Evolutionary conservation across 768 basidiomycete species (phyloP).

Genomic region (Paxillus rubicundulus): DNA sequence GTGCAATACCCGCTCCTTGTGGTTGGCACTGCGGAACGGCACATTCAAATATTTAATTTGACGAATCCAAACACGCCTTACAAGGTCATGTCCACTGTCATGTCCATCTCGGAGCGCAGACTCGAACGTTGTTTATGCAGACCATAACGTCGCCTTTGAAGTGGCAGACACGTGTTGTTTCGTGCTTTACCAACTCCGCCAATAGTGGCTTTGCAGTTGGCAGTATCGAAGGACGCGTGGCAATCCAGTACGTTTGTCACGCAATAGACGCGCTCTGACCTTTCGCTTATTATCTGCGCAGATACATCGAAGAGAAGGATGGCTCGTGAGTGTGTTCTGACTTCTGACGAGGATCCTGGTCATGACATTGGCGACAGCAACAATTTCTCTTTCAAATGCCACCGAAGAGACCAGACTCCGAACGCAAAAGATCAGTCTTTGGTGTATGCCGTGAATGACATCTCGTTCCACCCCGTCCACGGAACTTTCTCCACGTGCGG

Average conservation of each 20-base stretch:
- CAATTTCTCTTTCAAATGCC: constrained; percentile 90
- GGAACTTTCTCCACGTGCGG: constrained; percentile 86
- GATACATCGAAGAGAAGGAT: constrained; percentile 87
- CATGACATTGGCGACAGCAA: constrained; percentile 37
- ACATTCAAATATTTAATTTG: constrained; percentile 87
- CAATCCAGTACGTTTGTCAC: constrained; percentile 76
- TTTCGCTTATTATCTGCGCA: constrained; percentile 25
- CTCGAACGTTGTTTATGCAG: constrained; percentile 37
- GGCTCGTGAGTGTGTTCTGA: constrained; percentile 44
- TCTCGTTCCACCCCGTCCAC: constrained; percentile 80
- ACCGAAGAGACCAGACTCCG: constrained; percentile 57
- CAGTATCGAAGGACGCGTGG: constrained; percentile 88
- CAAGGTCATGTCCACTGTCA: constrained; percentile 50
- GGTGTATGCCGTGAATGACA: constrained; percentile 83
- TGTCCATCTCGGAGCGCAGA: background rate
- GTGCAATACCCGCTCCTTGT: constrained; percentile 82
- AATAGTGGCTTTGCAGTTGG: constrained; percentile 79
- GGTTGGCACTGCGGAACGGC: constrained; percentile 89
- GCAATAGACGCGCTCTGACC: background rate
- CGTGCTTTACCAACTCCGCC: constrained; percentile 70
- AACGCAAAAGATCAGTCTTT: constrained; percentile 62
- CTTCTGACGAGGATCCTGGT: background rate
- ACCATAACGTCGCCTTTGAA: constrained; percentile 84
- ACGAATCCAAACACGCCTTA: constrained; percentile 75
- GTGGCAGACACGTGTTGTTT: constrained; percentile 87